Conservation (phyloP, 148 eudicot species). For the Rhododendron ovatum region DNA sequence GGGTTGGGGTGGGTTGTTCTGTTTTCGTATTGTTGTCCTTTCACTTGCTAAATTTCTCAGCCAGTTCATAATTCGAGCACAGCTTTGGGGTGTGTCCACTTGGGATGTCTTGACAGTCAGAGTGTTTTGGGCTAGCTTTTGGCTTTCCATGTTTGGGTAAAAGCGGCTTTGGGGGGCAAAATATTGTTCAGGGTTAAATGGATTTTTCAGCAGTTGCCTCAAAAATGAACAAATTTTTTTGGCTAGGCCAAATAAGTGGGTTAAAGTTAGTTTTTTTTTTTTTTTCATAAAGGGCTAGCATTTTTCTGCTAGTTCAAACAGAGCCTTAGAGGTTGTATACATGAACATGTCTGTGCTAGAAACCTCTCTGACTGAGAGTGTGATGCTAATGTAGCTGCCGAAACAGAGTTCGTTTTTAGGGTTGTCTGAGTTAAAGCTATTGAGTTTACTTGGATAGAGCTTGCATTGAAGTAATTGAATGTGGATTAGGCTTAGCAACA, state of each 20-base stretch:
- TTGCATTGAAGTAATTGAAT: neutral
- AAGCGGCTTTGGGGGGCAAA: neutral
- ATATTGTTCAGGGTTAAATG: neutral
- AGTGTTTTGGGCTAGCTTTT: neutral
- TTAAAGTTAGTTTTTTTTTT: neutral
- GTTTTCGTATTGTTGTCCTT: neutral
- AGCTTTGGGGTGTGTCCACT: neutral
- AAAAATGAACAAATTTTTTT: neutral
- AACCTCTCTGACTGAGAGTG: neutral
- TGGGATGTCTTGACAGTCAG: neutral
- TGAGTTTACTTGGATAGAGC: neutral
- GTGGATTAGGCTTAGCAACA: neutral
- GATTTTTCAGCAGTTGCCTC: neutral
- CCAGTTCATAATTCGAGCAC: neutral
- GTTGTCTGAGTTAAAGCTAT: neutral
- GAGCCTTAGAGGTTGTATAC: neutral
- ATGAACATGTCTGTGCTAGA: neutral
- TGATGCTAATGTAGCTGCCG: neutral
- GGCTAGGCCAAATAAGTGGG: neutral
- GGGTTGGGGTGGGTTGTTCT: too few species aligned
- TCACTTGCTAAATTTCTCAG: neutral
- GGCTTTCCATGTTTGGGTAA: neutral
- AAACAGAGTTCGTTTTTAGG: neutral
- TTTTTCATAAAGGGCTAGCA: neutral
- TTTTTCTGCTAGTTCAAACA: neutral